phyloP scores from a whole-genome alignment of 2,329 filamentous ascomycete genomes.

The Colletotrichum nymphaeae region DNA sequence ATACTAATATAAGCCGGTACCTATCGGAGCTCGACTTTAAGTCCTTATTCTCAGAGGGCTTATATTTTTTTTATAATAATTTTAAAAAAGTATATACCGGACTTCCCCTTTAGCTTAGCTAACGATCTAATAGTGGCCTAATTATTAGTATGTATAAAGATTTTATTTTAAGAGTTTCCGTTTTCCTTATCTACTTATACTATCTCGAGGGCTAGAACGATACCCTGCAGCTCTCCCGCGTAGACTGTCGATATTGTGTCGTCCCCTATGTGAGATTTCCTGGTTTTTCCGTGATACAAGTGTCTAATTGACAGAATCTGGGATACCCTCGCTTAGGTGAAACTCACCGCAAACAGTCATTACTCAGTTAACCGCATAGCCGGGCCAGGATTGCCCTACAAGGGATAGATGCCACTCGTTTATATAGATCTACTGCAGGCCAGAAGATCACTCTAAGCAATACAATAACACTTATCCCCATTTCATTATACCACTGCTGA shows the following conservation, averaged over 20 bases:
- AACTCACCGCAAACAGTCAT: no score
- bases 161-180: neutral
- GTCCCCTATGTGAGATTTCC: no score
- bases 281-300: no score
- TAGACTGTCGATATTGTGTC: neutral
- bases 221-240: neutral
- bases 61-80: neutral
- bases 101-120: neutral
- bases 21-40: constrained; percentile 3
- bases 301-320: no score
- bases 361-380: no score
- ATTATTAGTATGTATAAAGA: constrained; percentile 13
- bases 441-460: no score
- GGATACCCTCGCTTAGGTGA: no score
- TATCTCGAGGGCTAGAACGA: neutral
- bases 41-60: neutral
- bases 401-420: no score
- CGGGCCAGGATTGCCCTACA: no score
- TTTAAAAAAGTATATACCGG: constrained; percentile 5
- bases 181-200: neutral
- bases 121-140: neutral
- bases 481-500: no score
- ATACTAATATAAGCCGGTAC: neutral
- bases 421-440: no score
- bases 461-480: no score